phyloP scores from a whole-genome alignment of 306 rosid genomes.

The Senna tora region DNA sequence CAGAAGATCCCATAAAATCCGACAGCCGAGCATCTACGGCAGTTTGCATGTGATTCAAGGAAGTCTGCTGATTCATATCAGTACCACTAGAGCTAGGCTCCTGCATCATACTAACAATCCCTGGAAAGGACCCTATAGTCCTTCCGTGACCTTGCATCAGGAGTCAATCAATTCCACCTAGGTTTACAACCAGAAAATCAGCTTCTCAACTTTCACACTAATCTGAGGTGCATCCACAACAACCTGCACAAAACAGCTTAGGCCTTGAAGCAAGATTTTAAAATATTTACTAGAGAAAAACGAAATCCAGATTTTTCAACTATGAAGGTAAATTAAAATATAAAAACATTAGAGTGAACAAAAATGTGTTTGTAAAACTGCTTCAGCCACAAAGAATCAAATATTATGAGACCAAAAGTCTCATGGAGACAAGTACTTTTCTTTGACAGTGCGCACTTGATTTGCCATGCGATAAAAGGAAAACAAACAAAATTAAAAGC shows the following conservation, averaged over 20 bases:
- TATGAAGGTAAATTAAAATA: conserved; percentile 8
- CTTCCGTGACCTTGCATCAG: conserved; percentile 83
- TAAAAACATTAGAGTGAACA: conserved; percentile 3
- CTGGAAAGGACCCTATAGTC: conserved; percentile 54
- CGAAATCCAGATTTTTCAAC: neutral
- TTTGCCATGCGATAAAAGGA: neutral
- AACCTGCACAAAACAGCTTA: conserved; percentile 19
- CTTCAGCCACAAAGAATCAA: conserved; percentile 22
- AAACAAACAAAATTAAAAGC: neutral
- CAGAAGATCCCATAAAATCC: conserved; percentile 59
- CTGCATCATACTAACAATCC: conserved; percentile 56
- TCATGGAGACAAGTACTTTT: neutral
- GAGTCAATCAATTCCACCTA: conserved; percentile 47
- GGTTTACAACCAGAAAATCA: conserved; percentile 30
- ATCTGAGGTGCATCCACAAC: conserved; percentile 28
- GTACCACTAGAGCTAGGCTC: conserved; percentile 59
- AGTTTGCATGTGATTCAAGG: conserved; percentile 52
- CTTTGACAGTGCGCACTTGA: neutral
- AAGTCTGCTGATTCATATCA: conserved; percentile 60
- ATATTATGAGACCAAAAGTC: neutral
- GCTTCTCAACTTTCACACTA: conserved; percentile 36
- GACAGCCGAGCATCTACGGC: conserved; percentile 62
- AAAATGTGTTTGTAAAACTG: neutral
- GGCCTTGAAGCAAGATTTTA: conserved; percentile 18
- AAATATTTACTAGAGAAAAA: conserved; percentile 7